Conservation (phyloP, 805 yeast genomes). For the Helenozyma rhizophorensis region DNA sequence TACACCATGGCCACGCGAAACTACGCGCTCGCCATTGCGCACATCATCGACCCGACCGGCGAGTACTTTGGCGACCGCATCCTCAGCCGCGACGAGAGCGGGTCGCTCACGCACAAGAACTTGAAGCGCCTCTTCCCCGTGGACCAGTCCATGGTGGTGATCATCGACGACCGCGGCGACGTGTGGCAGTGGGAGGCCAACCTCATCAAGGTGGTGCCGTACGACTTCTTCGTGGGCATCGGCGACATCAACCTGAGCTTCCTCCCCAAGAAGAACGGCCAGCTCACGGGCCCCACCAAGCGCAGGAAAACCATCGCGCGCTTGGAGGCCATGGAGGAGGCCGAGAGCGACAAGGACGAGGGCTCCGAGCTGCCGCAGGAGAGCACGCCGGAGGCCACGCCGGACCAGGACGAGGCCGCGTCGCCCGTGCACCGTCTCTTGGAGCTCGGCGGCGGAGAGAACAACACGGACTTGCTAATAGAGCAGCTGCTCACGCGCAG, state of each 20-base stretch:
- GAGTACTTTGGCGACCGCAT: constrained; percentile 86
- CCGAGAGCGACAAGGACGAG: constrained; percentile 4
- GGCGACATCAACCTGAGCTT: constrained; percentile 96
- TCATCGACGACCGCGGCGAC: constrained; percentile 96
- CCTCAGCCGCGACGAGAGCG: constrained; percentile 90
- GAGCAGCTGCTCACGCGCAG: constrained; percentile 61
- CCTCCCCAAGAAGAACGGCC: constrained; percentile 71
- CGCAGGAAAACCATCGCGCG: constrained; percentile 54
- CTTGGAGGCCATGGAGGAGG: constrained; percentile 41
- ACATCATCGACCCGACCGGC: constrained; percentile 87
- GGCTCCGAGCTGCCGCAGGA: constrained; percentile 6
- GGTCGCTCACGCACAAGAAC: constrained; percentile 84
- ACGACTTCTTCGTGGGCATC: constrained; percentile 92
- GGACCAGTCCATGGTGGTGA: constrained; percentile 92
- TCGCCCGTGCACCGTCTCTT: constrained; percentile 47
- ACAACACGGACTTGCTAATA: constrained; percentile 43
- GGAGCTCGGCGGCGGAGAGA: constrained; percentile 49
- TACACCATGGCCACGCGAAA: constrained; percentile 98
- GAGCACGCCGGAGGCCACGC: background rate
- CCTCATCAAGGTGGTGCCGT: constrained; percentile 88
- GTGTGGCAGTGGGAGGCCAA: constrained; percentile 98
- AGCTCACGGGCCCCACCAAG: constrained; percentile 57
- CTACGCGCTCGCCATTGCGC: constrained; percentile 86
- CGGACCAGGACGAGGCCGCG: background rate
- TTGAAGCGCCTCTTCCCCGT: constrained; percentile 88